Base-by-base conservation (phyloP, 2,329 filamentous ascomycete genomes). In the Aspergillus floridensis region DNA sequence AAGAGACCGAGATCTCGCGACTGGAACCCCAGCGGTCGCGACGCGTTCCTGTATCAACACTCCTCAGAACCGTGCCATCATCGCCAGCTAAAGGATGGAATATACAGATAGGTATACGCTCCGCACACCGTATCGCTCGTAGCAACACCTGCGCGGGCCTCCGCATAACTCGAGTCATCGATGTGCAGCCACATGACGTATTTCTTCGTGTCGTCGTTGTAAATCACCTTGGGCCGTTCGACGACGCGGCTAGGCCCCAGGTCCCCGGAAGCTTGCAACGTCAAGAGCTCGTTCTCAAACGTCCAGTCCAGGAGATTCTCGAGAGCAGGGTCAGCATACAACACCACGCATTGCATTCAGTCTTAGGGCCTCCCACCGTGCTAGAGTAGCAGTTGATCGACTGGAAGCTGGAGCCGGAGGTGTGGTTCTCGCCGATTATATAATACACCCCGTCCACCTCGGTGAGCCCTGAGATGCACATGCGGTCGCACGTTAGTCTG, bases 141-240 rank as follows among this genome's bases (percentile, higher is more conserved):
- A 0, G 87, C 88, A 5, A 90, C 84, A 0, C 86, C 88, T 1
- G 86, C 84, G 57, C 83, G 84, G 0, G 87, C 88, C 38, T 88
- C 86, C 1, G 78, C 80, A 64, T 90, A 90, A 67, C 80, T 80
- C 31, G 77, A 77, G 57, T 76, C 81, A 67, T 90, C 87, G 52
- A 89, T 88, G 68, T 90, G 87, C 78, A 89, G 80, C 78, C 85
- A 89, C 71, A 90, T 75, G n/a, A 90, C 86, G 71, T 87, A 90
- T 63, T 86, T 84, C 5, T 72, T 66, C 0, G 86, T 89, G n/a
- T 76, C 74, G 14, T 85, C 82, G 63, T 90, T 90, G 75, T 84
- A 88, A 5, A 90, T 81, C 4, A 90, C 82, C 73, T 90, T 89
- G 2, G 88, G 88, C 21, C 88, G 76, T 72, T 90, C 87, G 2